Evolutionary conservation across 2,329 filamentous ascomycete species (phyloP).

Genomic region (Annulohypoxylon truncatum): DNA sequence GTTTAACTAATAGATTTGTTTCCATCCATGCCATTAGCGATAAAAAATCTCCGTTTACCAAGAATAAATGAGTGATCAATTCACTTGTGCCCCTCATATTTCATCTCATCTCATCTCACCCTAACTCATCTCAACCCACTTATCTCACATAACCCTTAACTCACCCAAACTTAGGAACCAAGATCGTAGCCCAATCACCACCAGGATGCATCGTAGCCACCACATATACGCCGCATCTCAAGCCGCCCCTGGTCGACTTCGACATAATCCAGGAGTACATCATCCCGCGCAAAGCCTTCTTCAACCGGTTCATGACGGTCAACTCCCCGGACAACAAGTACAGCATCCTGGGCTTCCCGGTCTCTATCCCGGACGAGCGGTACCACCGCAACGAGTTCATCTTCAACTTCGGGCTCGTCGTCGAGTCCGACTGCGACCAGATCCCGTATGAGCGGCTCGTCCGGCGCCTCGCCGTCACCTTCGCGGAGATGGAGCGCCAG

Average conservation of each 20-base stretch:
- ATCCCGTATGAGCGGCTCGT: constrained; percentile 87
- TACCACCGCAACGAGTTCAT: constrained; percentile 97
- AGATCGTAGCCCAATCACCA: constrained; percentile 71
- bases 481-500: constrained; percentile 92
- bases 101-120: not conserved
- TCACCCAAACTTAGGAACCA: constrained; percentile 62
- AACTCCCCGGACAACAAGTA: constrained; percentile 77
- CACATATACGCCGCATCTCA: constrained; percentile 54
- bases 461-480: constrained; percentile 83
- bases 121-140: not conserved
- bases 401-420: constrained; percentile 94
- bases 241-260: constrained; percentile 82
- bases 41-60: not conserved
- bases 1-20: not conserved
- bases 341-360: constrained; percentile 86
- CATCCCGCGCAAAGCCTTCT: constrained; percentile 94
- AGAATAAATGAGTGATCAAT: not conserved
- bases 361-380: constrained; percentile 83
- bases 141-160: not conserved
- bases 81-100: not conserved
- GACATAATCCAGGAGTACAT: constrained; percentile 89
- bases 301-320: constrained; percentile 88
- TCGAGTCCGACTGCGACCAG: constrained; percentile 75
- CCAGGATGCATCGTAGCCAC: constrained; percentile 69
- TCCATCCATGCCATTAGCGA: no score